These are phyloP conservation scores for Gloeophyllum trabeum DNA, from an alignment of 768 basidiomycete genomes.

Conservation along the genomic window DNA sequence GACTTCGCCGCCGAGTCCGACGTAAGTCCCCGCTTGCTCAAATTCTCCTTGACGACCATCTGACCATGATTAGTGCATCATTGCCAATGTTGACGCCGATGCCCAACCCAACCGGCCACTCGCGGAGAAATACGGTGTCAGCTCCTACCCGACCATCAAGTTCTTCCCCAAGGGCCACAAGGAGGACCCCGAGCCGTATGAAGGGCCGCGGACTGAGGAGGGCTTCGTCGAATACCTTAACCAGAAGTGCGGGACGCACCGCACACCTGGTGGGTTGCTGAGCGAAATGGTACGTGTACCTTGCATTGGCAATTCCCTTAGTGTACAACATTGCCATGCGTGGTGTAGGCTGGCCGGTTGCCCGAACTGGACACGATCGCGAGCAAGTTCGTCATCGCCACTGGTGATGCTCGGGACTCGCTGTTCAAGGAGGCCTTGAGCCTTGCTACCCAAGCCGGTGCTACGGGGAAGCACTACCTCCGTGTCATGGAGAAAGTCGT, in stretches of 20 bases:
- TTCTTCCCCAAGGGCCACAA: slow-evolving; percentile 77
- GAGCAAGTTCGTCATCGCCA: slow-evolving; percentile 57
- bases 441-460: slow-evolving; percentile 39
- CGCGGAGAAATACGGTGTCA: slow-evolving; percentile 59
- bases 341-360: slow-evolving; percentile 78
- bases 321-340: no score
- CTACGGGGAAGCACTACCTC: slow-evolving; percentile 65
- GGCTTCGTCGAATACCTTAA: slow-evolving; percentile 77
- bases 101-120: slow-evolving; percentile 67
- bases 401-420: slow-evolving; percentile 40
- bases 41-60: slow-evolving; percentile 3
- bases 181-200: slow-evolving; percentile 50
- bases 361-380: slow-evolving; percentile 71
- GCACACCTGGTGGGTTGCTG: slow-evolving; percentile 74
- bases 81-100: slow-evolving; percentile 90
- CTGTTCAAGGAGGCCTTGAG: slow-evolving; percentile 54
- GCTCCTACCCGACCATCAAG: slow-evolving; percentile 88
- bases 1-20: slow-evolving; percentile 70
- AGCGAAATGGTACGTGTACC: slow-evolving; percentile 41
- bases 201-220: slow-evolving; percentile 57
- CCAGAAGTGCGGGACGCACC: slow-evolving; percentile 76
- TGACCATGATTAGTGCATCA: slow-evolving; percentile 47
- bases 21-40: slow-evolving; percentile 27
- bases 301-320: no score
- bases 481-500: slow-evolving; percentile 85